phyloP scores from a whole-genome alignment of 306 rosid genomes.

The Dicorynia guianensis region DNA sequence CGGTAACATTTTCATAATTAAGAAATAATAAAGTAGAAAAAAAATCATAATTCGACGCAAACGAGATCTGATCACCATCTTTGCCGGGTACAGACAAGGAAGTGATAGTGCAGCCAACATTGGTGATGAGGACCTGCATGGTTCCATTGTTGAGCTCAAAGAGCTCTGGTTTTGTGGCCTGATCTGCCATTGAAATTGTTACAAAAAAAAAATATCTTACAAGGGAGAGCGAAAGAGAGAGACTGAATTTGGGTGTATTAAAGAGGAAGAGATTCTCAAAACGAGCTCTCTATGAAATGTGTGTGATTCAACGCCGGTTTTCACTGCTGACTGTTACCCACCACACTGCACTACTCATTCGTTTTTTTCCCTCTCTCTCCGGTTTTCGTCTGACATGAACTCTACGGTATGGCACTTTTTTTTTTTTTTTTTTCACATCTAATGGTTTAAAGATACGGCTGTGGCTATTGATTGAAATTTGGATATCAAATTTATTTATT shows the following conservation, averaged over 20 bases:
- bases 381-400: too few relatives aligned
- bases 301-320: too few relatives aligned
- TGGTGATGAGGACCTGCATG: slow-evolving; percentile 67
- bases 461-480: too few relatives aligned
- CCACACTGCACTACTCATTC: too few relatives aligned
- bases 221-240: background rate
- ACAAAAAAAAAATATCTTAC: background rate
- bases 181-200: slow-evolving; percentile 73
- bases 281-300: too few relatives aligned
- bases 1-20: slow-evolving; percentile 8
- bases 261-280: too few relatives aligned
- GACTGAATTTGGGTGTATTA: background rate
- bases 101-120: slow-evolving; percentile 91
- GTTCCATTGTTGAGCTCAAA: slow-evolving; percentile 91
- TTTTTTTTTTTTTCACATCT: too few relatives aligned
- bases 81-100: slow-evolving; percentile 83
- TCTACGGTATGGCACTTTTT: too few relatives aligned
- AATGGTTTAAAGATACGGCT: too few relatives aligned
- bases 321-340: too few relatives aligned
- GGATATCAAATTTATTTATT: too few relatives aligned
- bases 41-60: background rate
- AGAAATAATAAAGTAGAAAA: background rate
- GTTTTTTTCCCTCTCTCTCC: too few relatives aligned
- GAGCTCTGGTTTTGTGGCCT: slow-evolving; percentile 66
- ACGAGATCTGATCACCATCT: slow-evolving; percentile 54